Evolutionary conservation across 768 basidiomycete species (phyloP).

Genomic region (Pleurotus giganteus): DNA sequence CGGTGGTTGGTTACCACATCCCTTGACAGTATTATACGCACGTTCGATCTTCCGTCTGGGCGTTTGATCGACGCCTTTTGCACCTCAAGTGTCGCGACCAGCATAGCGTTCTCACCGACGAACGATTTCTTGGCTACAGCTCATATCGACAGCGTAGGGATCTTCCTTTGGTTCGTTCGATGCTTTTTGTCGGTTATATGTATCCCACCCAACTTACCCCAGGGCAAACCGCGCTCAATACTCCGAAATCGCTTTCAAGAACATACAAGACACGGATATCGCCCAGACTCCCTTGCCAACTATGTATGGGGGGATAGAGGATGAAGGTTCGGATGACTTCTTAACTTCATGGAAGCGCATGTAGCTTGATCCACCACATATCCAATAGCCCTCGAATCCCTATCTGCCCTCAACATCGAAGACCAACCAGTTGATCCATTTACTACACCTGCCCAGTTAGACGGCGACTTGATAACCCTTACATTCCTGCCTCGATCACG

Average conservation of each 20-base stretch:
- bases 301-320: conserved; percentile 79
- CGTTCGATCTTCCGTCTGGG: conserved; percentile 94
- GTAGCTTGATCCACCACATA: conserved; percentile 6
- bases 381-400: conserved; percentile 61
- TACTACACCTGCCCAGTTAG: conserved; percentile 84
- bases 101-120: conserved; percentile 89
- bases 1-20: conserved; percentile 90
- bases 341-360: not conserved
- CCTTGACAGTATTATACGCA: conserved; percentile 88
- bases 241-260: conserved; percentile 76
- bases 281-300: conserved; percentile 72
- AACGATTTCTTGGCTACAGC: conserved; percentile 95
- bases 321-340: conserved; percentile 56
- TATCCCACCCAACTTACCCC: conserved; percentile 7
- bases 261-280: conserved; percentile 75
- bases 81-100: conserved; percentile 84
- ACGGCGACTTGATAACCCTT: conserved; percentile 89
- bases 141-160: conserved; percentile 91
- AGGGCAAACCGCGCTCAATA: conserved; percentile 98
- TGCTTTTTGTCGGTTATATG: not conserved
- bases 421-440: conserved; percentile 69
- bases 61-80: conserved; percentile 89
- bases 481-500: conserved; percentile 88
- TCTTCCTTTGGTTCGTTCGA: conserved; percentile 80
- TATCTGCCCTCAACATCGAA: conserved; percentile 61